Base-by-base conservation (phyloP, 1,284 basidiomycete genomes). In the Leccinum angustisporum region DNA sequence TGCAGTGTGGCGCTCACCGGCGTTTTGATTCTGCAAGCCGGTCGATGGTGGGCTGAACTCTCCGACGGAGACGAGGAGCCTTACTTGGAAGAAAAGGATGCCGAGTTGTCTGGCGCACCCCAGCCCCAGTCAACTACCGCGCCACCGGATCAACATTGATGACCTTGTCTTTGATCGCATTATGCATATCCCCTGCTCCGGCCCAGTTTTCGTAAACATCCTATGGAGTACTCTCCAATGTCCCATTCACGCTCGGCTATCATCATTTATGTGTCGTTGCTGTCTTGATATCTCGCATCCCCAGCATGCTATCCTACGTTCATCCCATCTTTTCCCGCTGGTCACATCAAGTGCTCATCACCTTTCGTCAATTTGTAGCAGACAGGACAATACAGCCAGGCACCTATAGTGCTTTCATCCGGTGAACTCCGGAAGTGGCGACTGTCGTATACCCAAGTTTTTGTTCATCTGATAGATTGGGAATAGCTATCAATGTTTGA, bases 1-100 rank as follows among this genome's bases (percentile, higher is more conserved):
- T 92, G 89, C 78, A 90, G 88, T 68, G 91, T 93, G 52, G 87
- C 89, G 2, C 82, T 93, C 62, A 93, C 91, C 0, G 91, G 91
- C 27, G 87, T 92, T 27, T 77, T 93, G 52, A 83, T 85, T 13
- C 81, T 93, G 31, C 91, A 93, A 76, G 90, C 90, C 0, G 89
- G 87, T 52, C 83, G 91, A 48, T 88, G 86, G 78, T 92, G 90
- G 90, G 89, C 87, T 2, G 90, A 92, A 70, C 83, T 82, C 46
- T 79, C 85, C 8, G 86, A 88, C 60, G 73, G 77, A 30, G 83
- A 83, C 31, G 78, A 77, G 50, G 77, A 77, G 14, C 71, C 76
- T 30, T 79, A 78, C 31, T 57, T 77, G 2, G 72, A 78, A 50
- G 71, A 73, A 57, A 66, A 70, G 54, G 71, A 61, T 25, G 25